Percentiles rank a stretch among this genome's conserved stretches.
Evolutionary conservation across 306 rosid genomes (phyloP).

Genomic region (Boehmeria nivea): DNA sequence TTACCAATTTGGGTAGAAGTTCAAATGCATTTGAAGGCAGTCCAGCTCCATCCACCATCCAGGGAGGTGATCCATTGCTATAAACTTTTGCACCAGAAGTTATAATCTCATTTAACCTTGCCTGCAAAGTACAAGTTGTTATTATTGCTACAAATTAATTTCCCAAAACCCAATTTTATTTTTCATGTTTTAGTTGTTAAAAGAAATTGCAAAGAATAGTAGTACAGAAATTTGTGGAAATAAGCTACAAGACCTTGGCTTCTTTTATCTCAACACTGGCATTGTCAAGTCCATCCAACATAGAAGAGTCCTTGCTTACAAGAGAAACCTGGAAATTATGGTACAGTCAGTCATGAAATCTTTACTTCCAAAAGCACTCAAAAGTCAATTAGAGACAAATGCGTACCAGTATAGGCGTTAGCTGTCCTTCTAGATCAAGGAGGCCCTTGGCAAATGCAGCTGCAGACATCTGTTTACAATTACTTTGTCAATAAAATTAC

Average conservation of each 20-base stretch:
- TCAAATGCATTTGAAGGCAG: constrained; percentile 71
- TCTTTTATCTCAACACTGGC: constrained; percentile 90
- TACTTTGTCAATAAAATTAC: constrained; percentile 20
- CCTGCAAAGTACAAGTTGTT: constrained; percentile 39
- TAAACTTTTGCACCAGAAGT: constrained; percentile 40
- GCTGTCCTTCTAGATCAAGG: constrained; percentile 93
- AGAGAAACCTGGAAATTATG: constrained; percentile 67
- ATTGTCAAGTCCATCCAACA: constrained; percentile 99
- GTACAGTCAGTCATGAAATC: constrained; percentile 30
- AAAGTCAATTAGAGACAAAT: constrained; percentile 19
- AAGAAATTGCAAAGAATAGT: neutral
- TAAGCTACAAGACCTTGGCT: constrained; percentile 61
- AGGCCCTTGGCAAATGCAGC: constrained; percentile 99
- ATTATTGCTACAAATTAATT: too few relatives aligned
- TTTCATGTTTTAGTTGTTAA: neutral
- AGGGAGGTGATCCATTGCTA: constrained; percentile 47
- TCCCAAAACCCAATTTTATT: neutral
- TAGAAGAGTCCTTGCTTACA: constrained; percentile 97
- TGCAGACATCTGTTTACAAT: constrained; percentile 88
- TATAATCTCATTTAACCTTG: constrained; percentile 71
- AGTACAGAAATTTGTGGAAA: neutral
- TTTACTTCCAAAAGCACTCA: constrained; percentile 19
- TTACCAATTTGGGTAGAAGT: constrained; percentile 83
- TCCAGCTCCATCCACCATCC: constrained; percentile 92
- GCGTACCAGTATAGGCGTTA: constrained; percentile 95